Evolutionary conservation across 345 rosid species (phyloP).

Genomic region (Corchorus olitorius): DNA sequence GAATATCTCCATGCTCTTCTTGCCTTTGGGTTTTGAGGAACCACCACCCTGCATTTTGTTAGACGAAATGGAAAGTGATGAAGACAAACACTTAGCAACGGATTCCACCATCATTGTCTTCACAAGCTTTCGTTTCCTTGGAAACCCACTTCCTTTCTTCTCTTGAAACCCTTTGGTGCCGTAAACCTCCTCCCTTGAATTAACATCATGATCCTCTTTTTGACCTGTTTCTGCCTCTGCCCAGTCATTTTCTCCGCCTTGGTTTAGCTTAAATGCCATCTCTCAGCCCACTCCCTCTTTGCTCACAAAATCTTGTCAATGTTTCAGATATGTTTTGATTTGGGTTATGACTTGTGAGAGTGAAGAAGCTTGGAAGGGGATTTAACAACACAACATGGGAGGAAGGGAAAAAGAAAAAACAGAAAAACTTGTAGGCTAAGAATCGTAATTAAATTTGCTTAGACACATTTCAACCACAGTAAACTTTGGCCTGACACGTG

Average conservation of each 20-base stretch:
- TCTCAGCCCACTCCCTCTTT: neutral
- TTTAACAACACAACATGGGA: neutral
- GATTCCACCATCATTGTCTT: neutral
- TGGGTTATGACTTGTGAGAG: neutral
- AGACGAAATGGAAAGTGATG: neutral
- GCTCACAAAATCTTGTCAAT: no score
- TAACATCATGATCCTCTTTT: neutral
- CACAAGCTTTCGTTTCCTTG: neutral
- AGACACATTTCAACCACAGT: neutral
- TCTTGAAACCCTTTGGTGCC: neutral
- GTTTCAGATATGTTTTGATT: neutral
- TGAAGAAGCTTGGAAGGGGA: neutral
- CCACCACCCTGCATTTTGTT: neutral
- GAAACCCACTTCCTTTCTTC: conserved; percentile 13
- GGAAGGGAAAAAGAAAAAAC: neutral
- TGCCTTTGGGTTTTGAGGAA: neutral
- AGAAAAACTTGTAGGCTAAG: conserved; percentile 1
- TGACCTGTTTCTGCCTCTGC: neutral
- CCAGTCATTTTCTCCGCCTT: neutral
- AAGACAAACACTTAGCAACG: neutral
- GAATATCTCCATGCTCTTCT: neutral
- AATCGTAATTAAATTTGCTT: neutral
- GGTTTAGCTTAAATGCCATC: neutral
- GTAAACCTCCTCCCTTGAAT: neutral
- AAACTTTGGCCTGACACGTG: neutral